A percentile compares a stretch with the other conserved stretches of the same genome.
phyloP scores from a whole-genome alignment of 2,329 filamentous ascomycete genomes.

The Verruconis gallopava region DNA sequence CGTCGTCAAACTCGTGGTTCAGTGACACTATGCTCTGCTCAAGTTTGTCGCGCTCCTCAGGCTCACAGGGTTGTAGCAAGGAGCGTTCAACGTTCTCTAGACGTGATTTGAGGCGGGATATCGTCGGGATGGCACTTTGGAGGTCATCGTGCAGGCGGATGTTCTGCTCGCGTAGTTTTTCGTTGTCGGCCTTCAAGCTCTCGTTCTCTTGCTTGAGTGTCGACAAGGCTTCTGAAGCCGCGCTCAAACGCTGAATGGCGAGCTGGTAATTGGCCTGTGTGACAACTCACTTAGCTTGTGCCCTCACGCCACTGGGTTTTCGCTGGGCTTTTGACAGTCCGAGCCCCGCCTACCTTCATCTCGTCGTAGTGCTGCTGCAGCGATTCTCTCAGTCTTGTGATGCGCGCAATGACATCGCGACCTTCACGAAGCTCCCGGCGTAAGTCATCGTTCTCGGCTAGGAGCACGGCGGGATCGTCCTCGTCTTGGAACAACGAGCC shows the following conservation, averaged over 20 bases:
- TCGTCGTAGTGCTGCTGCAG: conserved; percentile 10
- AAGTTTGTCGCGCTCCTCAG: not conserved
- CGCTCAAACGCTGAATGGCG: conserved; percentile 18
- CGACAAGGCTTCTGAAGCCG: conserved; percentile 19
- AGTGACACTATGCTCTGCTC: not conserved
- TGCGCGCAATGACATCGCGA: conserved; percentile 6
- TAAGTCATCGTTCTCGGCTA: conserved; percentile 3
- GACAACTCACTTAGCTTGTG: too few species aligned
- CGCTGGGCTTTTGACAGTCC: not conserved
- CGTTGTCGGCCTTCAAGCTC: conserved; percentile 21
- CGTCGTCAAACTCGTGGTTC: not conserved
- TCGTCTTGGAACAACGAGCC: conserved; percentile 20
- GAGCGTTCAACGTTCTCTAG: not conserved
- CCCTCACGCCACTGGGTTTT: conserved; percentile 8
- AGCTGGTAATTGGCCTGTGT: conserved; percentile 19
- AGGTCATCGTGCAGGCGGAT: not conserved
- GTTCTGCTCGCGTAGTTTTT: not conserved
- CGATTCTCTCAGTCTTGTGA: conserved; percentile 1
- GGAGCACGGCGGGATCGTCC: conserved; percentile 3
- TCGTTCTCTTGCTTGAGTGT: conserved; percentile 25
- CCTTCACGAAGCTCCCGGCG: not conserved
- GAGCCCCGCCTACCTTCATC: conserved; percentile 9
- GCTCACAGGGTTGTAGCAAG: not conserved
- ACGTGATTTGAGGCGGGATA: not conserved
- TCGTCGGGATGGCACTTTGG: not conserved